Conservation (phyloP, 1,139 yeast genomes). For the Hansenula lynferdii region DNA sequence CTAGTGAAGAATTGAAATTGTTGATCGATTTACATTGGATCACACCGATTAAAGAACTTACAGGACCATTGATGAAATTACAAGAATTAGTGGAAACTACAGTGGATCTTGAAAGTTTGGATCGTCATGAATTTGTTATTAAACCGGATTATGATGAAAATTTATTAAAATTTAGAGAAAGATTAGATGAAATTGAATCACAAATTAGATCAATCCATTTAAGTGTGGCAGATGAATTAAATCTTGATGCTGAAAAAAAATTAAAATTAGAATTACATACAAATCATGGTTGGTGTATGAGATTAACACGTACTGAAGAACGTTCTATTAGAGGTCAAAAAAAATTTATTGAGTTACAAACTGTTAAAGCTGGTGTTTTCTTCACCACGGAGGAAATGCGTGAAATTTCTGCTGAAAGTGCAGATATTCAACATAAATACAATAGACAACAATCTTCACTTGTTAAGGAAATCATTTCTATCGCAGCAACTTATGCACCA, state of each 20-base stretch:
- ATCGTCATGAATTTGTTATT: slow-evolving; percentile 74
- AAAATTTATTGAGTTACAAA: slow-evolving; percentile 72
- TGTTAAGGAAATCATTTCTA: slow-evolving; percentile 75
- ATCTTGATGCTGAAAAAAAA: slow-evolving; percentile 80
- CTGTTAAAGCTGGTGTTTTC: slow-evolving; percentile 92
- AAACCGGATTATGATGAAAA: slow-evolving; percentile 87
- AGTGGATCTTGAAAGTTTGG: slow-evolving; percentile 78
- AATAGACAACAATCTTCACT: slow-evolving; percentile 69
- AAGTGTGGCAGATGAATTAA: slow-evolving; percentile 67
- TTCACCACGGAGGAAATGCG: slow-evolving; percentile 71
- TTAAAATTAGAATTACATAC: slow-evolving; percentile 84
- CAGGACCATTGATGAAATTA: slow-evolving; percentile 54
- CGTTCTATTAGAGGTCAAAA: slow-evolving; percentile 61
- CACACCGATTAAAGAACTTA: slow-evolving; percentile 45
- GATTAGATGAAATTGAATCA: slow-evolving; percentile 49
- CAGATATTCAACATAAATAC: slow-evolving; percentile 59
- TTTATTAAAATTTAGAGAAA: slow-evolving; percentile 52
- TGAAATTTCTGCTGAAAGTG: slow-evolving; percentile 54
- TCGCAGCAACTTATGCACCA: slow-evolving; percentile 76
- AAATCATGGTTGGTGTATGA: slow-evolving; percentile 89
- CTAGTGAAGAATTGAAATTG: slow-evolving; percentile 20
- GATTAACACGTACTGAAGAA: slow-evolving; percentile 88
- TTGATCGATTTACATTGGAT: slow-evolving; percentile 53
- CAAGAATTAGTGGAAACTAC: slow-evolving; percentile 91
- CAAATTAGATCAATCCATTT: slow-evolving; percentile 58